Percentiles rank a stretch among this genome's conserved stretches.
phyloP scores from a whole-genome alignment of 345 rosid genomes.

The Hibiscus syriacus region DNA sequence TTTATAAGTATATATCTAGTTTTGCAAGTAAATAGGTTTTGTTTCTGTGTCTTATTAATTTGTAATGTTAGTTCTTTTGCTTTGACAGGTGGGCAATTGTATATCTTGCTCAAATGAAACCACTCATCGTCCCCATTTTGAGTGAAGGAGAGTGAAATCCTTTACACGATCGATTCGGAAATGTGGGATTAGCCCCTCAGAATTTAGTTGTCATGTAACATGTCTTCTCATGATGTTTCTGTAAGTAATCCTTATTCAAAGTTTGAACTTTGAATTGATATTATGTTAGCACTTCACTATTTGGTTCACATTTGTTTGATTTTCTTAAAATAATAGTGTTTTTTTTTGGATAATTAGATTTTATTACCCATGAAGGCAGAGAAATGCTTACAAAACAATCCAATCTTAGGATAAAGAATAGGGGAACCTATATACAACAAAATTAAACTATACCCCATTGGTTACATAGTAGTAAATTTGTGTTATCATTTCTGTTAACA shows the following conservation, averaged over 20 bases:
- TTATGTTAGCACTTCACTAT: slow-evolving; percentile 10
- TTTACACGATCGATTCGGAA: neutral
- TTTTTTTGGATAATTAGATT: too few relatives aligned
- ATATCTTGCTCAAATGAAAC: slow-evolving; percentile 96
- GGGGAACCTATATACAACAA: too few relatives aligned
- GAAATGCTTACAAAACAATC: too few relatives aligned
- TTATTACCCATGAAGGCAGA: too few relatives aligned
- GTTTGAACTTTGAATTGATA: slow-evolving; percentile 8
- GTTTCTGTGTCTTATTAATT: neutral
- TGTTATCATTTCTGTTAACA: too few relatives aligned
- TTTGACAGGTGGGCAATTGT: slow-evolving; percentile 93
- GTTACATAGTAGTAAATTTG: too few relatives aligned
- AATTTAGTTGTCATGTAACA: slow-evolving; percentile 12
- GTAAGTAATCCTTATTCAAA: slow-evolving; percentile 25
- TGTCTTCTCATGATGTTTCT: slow-evolving; percentile 19
- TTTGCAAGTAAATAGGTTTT: neutral
- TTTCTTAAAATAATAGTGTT: too few relatives aligned
- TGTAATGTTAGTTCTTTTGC: neutral
- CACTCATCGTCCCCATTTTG: slow-evolving; percentile 87
- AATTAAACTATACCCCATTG: too few relatives aligned
- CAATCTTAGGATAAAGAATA: too few relatives aligned
- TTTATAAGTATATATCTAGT: neutral
- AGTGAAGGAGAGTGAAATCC: slow-evolving; percentile 61
- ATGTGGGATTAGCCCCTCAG: neutral
- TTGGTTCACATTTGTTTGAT: neutral